Evolutionary conservation across 2,329 filamentous ascomycete species (phyloP).

Genomic region (Pleoardoris graminearum): DNA sequence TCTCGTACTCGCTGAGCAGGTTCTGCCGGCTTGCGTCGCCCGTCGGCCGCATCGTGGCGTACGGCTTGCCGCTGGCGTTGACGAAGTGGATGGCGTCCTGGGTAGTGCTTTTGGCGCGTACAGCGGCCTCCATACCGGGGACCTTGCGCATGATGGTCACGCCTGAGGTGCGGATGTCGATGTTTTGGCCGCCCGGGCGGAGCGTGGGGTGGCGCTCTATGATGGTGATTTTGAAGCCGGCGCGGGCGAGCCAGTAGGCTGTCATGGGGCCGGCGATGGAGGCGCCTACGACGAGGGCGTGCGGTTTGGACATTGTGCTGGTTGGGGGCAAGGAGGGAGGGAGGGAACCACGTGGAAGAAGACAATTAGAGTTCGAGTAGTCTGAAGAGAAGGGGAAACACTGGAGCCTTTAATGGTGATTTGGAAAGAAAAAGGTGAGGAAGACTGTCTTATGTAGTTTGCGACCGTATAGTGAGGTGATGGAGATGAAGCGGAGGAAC

Average conservation of each 20-base stretch:
- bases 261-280: constrained; percentile 42
- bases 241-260: constrained; percentile 34
- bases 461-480: not conserved
- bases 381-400: not conserved
- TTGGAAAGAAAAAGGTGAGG: not conserved
- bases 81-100: constrained; percentile 46
- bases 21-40: constrained; percentile 27
- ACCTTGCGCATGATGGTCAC: constrained; percentile 46
- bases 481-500: constrained; percentile 4
- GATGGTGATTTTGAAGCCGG: constrained; percentile 44
- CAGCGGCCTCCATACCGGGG: constrained; percentile 38
- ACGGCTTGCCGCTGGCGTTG: constrained; percentile 15
- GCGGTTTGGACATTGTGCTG: constrained; percentile 12
- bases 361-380: not conserved
- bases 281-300: constrained; percentile 38
- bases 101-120: constrained; percentile 35
- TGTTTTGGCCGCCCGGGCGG: constrained; percentile 46
- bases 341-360: not conserved
- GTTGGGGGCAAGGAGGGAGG: not conserved
- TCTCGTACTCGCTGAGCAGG: constrained; percentile 26
- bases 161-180: constrained; percentile 49
- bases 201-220: constrained; percentile 46
- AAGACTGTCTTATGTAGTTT: not conserved
- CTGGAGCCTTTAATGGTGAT: too few species aligned
- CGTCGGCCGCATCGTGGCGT: constrained; percentile 29